Evolutionary conservation across 345 rosid genomes (phyloP), one percentile per base, ranked within the genome.

Genomic region (Kernera saxatilis): DNA sequence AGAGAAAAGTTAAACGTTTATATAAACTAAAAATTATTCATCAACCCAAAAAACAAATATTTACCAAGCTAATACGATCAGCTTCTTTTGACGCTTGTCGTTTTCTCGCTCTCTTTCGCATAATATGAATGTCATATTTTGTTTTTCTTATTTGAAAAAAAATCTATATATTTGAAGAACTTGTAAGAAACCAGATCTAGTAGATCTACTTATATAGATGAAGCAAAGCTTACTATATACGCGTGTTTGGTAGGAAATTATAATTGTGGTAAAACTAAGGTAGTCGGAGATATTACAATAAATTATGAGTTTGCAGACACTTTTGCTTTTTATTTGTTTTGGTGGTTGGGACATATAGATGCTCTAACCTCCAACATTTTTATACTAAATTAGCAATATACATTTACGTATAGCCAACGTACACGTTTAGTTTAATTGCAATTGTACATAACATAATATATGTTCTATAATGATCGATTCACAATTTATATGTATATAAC

Each of bases 301-400:
- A n/a, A n/a, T 30, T 41, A 39, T 14, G 3, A 37, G 12, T 41
- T 30, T 32, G 3, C 54, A 25, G 15, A 6, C 21, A 29, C 36
- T 41, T 54, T 54, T 14, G 4, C 10, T 12, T 26, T 13, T 64
- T 17, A 15, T 43, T 32, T 48, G 2, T 48, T 50, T 60, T 69
- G 79, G 79, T 61, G 79, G 79, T 75, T 75, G 79, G 17, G 64
- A 68, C 33, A 41, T 60, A 50, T 32, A 19, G 21, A 60, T 35
- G 57, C 41, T 62, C 69, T 68, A 75, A 69, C 79, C 74, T 69
- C 79, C 79, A 62, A 44, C 32, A 18, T 3, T 40, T 56, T 10
- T 9, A 25, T 35, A 63, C 3, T 43, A 44, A 21, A 13, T 72
- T 48, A n/a, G 21, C 44, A 56, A 48, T 5, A 44, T 55, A 49